phyloP scores from a whole-genome alignment of 371 early-diverging fungal species.

The Mucor ambiguus region DNA sequence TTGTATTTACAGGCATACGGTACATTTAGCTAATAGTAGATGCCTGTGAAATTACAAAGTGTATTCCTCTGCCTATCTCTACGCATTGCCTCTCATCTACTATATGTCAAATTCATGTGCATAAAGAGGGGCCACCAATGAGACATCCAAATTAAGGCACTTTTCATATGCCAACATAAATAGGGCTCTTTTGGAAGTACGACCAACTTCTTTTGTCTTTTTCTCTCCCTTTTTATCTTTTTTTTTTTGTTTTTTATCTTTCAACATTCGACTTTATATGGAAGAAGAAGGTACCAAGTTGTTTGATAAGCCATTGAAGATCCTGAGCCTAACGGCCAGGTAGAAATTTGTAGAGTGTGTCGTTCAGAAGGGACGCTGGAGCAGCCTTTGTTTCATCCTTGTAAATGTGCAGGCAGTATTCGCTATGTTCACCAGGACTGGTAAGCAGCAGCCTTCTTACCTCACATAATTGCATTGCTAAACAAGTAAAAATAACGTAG shows the following conservation, averaged over 20 bases:
- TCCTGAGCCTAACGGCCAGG: not conserved
- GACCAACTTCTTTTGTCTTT: not conserved
- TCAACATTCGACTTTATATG: not conserved
- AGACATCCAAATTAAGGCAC: not conserved
- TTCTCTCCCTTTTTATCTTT: not conserved
- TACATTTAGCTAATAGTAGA: too few species aligned
- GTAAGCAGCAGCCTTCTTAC: slow-evolving; percentile 36
- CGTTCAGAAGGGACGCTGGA: slow-evolving; percentile 77
- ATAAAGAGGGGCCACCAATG: not conserved
- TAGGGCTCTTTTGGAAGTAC: not conserved
- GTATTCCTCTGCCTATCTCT: not conserved
- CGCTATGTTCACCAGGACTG: slow-evolving; percentile 90
- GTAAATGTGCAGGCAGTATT: slow-evolving; percentile 95
- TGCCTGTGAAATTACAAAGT: too few species aligned
- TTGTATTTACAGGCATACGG: too few species aligned
- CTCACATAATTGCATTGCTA: not conserved
- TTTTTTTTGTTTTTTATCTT: not conserved
- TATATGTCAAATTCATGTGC: not conserved
- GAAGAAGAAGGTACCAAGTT: slow-evolving; percentile 17
- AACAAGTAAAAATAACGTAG: slow-evolving; percentile 38
- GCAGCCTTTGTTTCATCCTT: slow-evolving; percentile 89
- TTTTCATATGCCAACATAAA: not conserved
- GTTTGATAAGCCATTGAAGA: not conserved
- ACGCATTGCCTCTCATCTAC: not conserved
- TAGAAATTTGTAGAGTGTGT: slow-evolving; percentile 91